Evolutionary conservation across 1,284 basidiomycete genomes (phyloP).

Genomic region (Mycosarcoma mackinlayi): DNA sequence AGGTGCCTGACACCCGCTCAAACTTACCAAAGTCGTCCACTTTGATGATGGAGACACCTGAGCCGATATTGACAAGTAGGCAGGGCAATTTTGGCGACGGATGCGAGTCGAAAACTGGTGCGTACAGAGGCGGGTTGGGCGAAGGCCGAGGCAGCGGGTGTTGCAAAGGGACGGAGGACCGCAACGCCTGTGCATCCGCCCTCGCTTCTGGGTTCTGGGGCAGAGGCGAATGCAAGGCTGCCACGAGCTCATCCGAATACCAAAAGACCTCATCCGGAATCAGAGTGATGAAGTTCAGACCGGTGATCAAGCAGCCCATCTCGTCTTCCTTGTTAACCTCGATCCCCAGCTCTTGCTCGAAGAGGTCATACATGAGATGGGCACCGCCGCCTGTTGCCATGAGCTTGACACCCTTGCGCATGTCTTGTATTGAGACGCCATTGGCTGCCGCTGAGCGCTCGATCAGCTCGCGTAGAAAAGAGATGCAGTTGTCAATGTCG

Average conservation of each 20-base stretch:
- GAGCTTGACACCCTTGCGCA: conserved; percentile 93
- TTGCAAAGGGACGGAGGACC: conserved; percentile 44
- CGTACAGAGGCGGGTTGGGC: conserved; percentile 88
- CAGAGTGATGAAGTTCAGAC: conserved; percentile 93
- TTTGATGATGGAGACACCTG: conserved; percentile 96
- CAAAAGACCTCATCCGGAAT: conserved; percentile 98
- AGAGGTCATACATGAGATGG: conserved; percentile 89
- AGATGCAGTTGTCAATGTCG: conserved; percentile 82
- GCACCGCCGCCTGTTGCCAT: conserved; percentile 98
- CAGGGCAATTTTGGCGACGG: conserved; percentile 87
- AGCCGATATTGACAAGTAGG: conserved; percentile 96
- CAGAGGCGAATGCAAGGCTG: conserved; percentile 51
- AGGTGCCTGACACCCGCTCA: conserved; percentile 96
- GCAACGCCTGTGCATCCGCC: conserved; percentile 47
- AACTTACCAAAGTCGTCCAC: conserved; percentile 94
- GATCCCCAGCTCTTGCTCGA: conserved; percentile 80
- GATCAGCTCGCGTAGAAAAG: conserved; percentile 89
- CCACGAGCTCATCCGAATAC: conserved; percentile 95
- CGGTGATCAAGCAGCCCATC: conserved; percentile 98
- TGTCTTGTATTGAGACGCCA: conserved; percentile 85
- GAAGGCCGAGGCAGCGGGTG: conserved; percentile 83
- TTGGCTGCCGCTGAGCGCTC: conserved; percentile 87
- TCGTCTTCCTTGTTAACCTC: conserved; percentile 91
- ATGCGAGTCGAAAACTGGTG: conserved; percentile 82
- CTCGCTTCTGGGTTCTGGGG: conserved; percentile 44